A percentile compares a stretch with the other conserved stretches of the same genome.
phyloP scores from a whole-genome alignment of 148 eudicot species.

The Camellia sinensis region DNA sequence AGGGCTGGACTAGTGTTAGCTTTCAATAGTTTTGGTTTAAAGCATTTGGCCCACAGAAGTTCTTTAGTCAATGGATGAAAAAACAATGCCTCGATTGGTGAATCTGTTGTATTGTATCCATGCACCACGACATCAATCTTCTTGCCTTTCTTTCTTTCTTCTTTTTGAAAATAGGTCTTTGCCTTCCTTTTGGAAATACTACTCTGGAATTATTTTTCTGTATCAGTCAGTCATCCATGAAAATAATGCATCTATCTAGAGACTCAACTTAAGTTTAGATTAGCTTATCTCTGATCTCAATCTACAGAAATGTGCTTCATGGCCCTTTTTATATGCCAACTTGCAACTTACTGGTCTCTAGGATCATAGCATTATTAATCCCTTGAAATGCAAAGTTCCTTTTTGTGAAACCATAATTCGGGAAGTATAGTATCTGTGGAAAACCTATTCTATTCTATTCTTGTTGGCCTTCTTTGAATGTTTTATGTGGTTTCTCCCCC shows the following conservation, averaged over 20 bases:
- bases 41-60: not conserved
- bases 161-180: no score
- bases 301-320: not conserved
- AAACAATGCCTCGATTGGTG: not conserved
- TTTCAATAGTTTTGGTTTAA: not conserved
- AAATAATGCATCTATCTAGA: not conserved
- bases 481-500: not conserved
- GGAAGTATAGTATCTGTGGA: not conserved
- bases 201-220: not conserved
- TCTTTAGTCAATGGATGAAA: not conserved
- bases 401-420: no score
- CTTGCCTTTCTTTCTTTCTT: not conserved
- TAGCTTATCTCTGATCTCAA: no score
- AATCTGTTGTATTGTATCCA: not conserved
- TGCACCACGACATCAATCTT: not conserved
- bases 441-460: not conserved
- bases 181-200: not conserved
- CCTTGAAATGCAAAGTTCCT: no score
- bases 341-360: not conserved
- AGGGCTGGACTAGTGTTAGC: not conserved
- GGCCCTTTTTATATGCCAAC: not conserved
- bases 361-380: not conserved
- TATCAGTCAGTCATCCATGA: constrained; percentile 5
- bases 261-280: not conserved
- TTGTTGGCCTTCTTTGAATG: not conserved